Evolutionary conservation across 768 basidiomycete species (phyloP), one percentile per base, ranked within the genome.

Genomic region (Dentipellis sp.): DNA sequence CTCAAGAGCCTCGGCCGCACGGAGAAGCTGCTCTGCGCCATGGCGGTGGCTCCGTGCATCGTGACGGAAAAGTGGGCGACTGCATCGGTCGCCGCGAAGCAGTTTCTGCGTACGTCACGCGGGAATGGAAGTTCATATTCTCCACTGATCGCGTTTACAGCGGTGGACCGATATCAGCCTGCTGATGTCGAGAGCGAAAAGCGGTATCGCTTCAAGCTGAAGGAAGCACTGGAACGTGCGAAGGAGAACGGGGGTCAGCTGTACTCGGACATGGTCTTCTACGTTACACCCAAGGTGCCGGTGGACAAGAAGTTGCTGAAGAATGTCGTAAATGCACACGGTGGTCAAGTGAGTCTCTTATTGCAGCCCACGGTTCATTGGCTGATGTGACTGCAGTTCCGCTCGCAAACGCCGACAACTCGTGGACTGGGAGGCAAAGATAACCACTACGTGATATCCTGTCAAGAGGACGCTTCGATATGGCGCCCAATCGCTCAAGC

Each of bases 21-120:
- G 1, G 88, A 93, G 65, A 97, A 95, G 67, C 88, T 95, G 65
- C 74, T 97, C 0, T 83, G 83, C 62, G 90, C 89, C 0, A 72
- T 95, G 61, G 75, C 87, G 0, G 69, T 68, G 0, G 80, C 78
- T 0, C 84, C 88, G 0, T 75, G 73, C 58, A 73, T 94, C 49
- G 69, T 97, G 19, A 78, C 75, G 3, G 75, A 77, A 53, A 72
- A 78, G 36, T 97, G 93, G 94, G 78, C 87, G 4, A 72, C 67
- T 5, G 77, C 78, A 0, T 87, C 81, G 10, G 77, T 79, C 3
- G 74, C 74, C 34, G 75, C 75, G 7, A 80, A 78, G 45, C 73
- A 71, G 38, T 70, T 94, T 4, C 72, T 92, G 23, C 77, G 92
- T 91, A 62, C 57, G 86, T 76, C 7, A 21, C 29, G 29, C 29